Evolutionary conservation across 164 flowering plant genomes (phyloP).

Genomic region (Berberis vulgaris): DNA sequence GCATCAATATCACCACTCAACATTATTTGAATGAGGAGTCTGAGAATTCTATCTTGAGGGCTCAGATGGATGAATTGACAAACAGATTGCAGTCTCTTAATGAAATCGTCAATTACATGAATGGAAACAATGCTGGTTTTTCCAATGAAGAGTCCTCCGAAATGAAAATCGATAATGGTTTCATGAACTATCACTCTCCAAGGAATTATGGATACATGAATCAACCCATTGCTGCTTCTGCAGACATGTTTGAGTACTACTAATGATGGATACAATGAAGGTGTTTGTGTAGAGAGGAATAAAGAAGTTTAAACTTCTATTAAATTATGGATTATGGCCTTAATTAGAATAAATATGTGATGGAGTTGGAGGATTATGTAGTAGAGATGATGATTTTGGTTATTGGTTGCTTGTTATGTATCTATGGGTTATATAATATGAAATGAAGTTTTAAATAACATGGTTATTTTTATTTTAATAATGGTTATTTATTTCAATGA

Average conservation of each 20-base stretch:
- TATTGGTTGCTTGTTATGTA: neutral
- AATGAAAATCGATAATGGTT: neutral
- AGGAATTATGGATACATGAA: slow-evolving; percentile 25
- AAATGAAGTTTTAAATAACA: neutral
- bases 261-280: neutral
- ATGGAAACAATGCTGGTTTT: slow-evolving; percentile 14
- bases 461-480: too few relatives aligned
- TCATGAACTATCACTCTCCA: slow-evolving; percentile 16
- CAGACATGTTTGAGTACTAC: slow-evolving; percentile 37
- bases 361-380: neutral
- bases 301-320: too few relatives aligned
- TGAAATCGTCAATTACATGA: slow-evolving; percentile 44
- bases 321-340: neutral
- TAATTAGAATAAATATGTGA: neutral
- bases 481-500: too few relatives aligned
- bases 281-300: too few relatives aligned
- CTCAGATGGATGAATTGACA: slow-evolving; percentile 56
- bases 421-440: neutral
- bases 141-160: slow-evolving; percentile 1
- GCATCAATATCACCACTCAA: slow-evolving; percentile 41
- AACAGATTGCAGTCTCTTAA: slow-evolving; percentile 62
- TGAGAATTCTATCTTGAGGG: slow-evolving; percentile 57
- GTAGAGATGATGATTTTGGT: neutral
- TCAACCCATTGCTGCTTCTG: slow-evolving; percentile 45
- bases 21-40: slow-evolving; percentile 40